Conservation (phyloP, 257 asterid genomes). For the Phtheirospermum japonicum region DNA sequence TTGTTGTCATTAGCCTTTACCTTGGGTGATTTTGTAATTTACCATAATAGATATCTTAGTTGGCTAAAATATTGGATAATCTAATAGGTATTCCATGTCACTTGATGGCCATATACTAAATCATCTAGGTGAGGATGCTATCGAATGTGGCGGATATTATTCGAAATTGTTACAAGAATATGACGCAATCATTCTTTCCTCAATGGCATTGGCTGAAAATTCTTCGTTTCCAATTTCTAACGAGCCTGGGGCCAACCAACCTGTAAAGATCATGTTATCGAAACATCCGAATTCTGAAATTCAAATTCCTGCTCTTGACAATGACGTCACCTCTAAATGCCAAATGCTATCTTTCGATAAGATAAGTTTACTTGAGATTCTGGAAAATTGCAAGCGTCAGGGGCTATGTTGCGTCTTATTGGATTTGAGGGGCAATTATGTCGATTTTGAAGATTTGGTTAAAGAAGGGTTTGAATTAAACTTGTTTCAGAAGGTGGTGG, state of each 20-base stretch:
- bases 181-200: slow-evolving; percentile 63
- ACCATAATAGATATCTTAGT: slow-evolving; percentile 7
- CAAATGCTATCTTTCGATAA: slow-evolving; percentile 42
- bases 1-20: neutral
- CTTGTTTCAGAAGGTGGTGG: slow-evolving; percentile 73
- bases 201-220: slow-evolving; percentile 30
- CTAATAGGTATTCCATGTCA: slow-evolving; percentile 72
- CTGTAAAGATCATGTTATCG: slow-evolving; percentile 56
- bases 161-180: slow-evolving; percentile 81
- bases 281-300: slow-evolving; percentile 31
- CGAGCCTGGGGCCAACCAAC: slow-evolving; percentile 84
- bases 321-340: slow-evolving; percentile 37
- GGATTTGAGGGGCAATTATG: slow-evolving; percentile 46
- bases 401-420: slow-evolving; percentile 72
- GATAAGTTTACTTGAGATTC: slow-evolving; percentile 46
- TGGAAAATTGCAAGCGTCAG: slow-evolving; percentile 67
- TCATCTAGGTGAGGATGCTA: slow-evolving; percentile 55
- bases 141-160: slow-evolving; percentile 74
- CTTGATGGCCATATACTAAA: slow-evolving; percentile 55
- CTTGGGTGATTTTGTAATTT: neutral
- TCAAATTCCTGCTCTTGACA: slow-evolving; percentile 28
- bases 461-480: slow-evolving; percentile 58
- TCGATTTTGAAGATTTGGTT: slow-evolving; percentile 57
- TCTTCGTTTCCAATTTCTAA: slow-evolving; percentile 48
- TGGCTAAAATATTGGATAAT: slow-evolving; percentile 19